Evolutionary conservation across 1,284 basidiomycete genomes (phyloP), one percentile per base, ranked within the genome.

Genomic region (Irpex rosettiformis): DNA sequence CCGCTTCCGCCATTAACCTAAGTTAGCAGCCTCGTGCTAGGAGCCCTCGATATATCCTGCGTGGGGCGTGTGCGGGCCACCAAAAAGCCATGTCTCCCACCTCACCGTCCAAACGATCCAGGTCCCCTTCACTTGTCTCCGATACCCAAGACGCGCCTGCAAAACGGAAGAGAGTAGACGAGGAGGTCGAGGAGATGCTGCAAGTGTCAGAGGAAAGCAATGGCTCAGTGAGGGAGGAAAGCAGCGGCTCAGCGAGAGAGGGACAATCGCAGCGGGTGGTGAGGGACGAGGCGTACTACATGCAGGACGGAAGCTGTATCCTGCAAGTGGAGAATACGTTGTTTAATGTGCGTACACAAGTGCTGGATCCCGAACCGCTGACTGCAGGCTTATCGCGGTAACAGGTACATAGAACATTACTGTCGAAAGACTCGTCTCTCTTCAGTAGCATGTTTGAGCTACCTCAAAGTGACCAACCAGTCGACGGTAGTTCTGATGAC

Each of bases 361-460:
- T 43, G 45, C 42, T 52, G 52, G 54, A 40, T 13, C 22, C 24
- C 54, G 21, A 13, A 48, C 24, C 30, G 42, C 54, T 29, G 57
- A 52, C 40, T 16, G 21, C 52, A 57, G 2, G 40, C 40, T 3
- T 27, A 54, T 27, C 33, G 6, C 1, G 13, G 4, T 3, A 5
- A 40, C 64, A 89, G 87, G 82, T 89, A 7, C 87, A 89, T 68
- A 77, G 83, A 27, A 79, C 83, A 8, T 80, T 83, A 33, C 66
- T 89, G 55, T 83, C 84, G 18, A 79, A 76, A 61, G 86, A 89
- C 65, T 74, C 75, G 4, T 88, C 87, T 2, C 80, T 80, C 45
- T 89, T 89, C 64, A 70, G 76, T 28, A 73, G 79, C 2, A 79
- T 89, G 77, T 88, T 89, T 67, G 77, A 78, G 7, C 70, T 89